Percentiles rank a stretch among this genome's conserved stretches.
Evolutionary conservation across 129 eudicot genomes (phyloP).

Genomic region (Centrapalus pauciflorus): DNA sequence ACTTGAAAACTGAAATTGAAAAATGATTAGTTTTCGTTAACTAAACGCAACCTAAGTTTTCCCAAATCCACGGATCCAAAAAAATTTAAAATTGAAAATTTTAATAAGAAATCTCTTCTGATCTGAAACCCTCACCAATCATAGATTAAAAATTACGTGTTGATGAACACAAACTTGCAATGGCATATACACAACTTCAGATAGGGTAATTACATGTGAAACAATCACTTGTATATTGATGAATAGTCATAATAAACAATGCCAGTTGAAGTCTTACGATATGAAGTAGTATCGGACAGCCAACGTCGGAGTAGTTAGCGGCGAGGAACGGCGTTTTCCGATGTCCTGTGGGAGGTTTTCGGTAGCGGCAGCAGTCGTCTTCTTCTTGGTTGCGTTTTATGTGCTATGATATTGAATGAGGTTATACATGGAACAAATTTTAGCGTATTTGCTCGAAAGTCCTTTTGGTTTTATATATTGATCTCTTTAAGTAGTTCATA

Average conservation of each 20-base stretch:
- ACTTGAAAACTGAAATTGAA: too few species aligned
- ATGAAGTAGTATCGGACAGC: not conserved
- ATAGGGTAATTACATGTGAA: constrained; percentile 6
- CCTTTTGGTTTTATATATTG: not conserved
- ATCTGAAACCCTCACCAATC: constrained; percentile 12
- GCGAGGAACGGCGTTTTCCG: constrained; percentile 15
- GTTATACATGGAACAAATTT: not conserved
- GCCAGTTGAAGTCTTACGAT: constrained; percentile 16
- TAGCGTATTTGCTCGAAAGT: constrained; percentile 8
- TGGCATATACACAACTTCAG: not conserved
- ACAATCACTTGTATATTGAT: not conserved
- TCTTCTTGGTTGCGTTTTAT: constrained; percentile 12
- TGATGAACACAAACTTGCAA: not conserved
- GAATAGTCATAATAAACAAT: not conserved
- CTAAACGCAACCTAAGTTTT: too few species aligned
- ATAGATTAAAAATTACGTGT: not conserved
- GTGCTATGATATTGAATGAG: constrained; percentile 3
- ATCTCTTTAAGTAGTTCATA: not conserved
- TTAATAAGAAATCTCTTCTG: constrained; percentile 5
- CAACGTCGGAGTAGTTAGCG: constrained; percentile 1
- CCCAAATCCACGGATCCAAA: constrained; percentile 35
- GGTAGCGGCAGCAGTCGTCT: constrained; percentile 24
- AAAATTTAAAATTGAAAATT: constrained; percentile 4
- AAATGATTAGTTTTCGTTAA: too few species aligned
- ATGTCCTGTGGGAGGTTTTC: constrained; percentile 17